A percentile compares a stretch with the other conserved stretches of the same genome.
Evolutionary conservation across 345 rosid species (phyloP).

Genomic region (Brassica incana): DNA sequence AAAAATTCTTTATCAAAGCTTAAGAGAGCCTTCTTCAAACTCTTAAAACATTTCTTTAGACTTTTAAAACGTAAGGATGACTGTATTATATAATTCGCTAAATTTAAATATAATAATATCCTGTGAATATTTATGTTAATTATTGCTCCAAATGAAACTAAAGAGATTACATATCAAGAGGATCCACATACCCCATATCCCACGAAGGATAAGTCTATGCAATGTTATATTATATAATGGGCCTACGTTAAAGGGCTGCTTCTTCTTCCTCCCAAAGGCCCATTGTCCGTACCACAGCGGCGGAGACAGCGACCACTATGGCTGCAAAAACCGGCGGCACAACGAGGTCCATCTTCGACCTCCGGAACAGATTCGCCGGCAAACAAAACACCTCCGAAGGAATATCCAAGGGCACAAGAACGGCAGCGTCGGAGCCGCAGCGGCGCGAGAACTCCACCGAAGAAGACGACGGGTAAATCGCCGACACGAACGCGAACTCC

Average conservation of each 20-base stretch:
- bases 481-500: constrained; percentile 68
- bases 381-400: constrained; percentile 65
- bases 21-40: too few species aligned
- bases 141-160: not conserved
- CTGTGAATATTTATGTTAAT: not conserved
- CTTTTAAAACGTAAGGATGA: not conserved
- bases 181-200: not conserved
- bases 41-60: not conserved
- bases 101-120: not conserved
- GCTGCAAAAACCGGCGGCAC: constrained; percentile 90
- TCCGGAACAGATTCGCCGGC: constrained; percentile 56
- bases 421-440: constrained; percentile 47
- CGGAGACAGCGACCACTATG: constrained; percentile 73
- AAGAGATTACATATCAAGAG: not conserved
- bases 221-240: not conserved
- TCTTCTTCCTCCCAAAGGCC: constrained; percentile 65
- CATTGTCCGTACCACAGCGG: constrained; percentile 57
- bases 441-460: constrained; percentile 40
- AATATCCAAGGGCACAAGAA: constrained; percentile 65
- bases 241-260: constrained; percentile 29
- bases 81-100: not conserved
- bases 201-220: not conserved
- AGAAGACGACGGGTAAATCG: constrained; percentile 56
- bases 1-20: not conserved
- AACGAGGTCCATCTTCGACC: constrained; percentile 61